Evolutionary conservation across 1,139 yeast genomes (phyloP).

Genomic region (Lodderomyces metapsilosis): DNA sequence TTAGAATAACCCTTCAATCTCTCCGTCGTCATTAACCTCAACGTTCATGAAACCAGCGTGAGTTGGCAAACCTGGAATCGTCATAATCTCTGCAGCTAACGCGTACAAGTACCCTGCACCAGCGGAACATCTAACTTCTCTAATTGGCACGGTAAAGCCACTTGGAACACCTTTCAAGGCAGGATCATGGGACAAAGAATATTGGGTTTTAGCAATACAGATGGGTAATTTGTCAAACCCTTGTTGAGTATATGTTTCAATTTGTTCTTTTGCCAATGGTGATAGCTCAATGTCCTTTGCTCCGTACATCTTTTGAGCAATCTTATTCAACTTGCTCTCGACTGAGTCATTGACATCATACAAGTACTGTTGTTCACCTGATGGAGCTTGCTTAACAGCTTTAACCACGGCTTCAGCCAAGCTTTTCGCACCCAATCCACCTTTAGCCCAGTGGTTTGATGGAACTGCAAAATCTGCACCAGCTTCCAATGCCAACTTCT

Average conservation of each 20-base stretch:
- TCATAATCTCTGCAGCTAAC: slow-evolving; percentile 78
- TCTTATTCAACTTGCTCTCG: slow-evolving; percentile 61
- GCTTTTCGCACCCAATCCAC: slow-evolving; percentile 72
- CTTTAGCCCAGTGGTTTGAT: slow-evolving; percentile 79
- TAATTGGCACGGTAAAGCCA: slow-evolving; percentile 73
- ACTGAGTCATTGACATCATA: slow-evolving; percentile 61
- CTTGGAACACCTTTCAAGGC: slow-evolving; percentile 80
- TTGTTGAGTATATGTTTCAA: slow-evolving; percentile 63
- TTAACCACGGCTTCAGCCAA: slow-evolving; percentile 69
- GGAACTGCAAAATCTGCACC: slow-evolving; percentile 77
- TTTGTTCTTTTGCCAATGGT: slow-evolving; percentile 64
- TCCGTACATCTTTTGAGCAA: slow-evolving; percentile 76
- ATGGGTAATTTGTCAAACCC: slow-evolving; percentile 75
- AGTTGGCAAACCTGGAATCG: slow-evolving; percentile 82
- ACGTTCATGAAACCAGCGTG: slow-evolving; percentile 85
- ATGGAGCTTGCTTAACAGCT: slow-evolving; percentile 43
- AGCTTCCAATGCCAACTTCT: slow-evolving; percentile 61
- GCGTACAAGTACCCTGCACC: slow-evolving; percentile 87
- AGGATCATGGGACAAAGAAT: slow-evolving; percentile 79
- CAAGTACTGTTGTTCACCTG: slow-evolving; percentile 49
- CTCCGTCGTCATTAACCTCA: slow-evolving; percentile 75
- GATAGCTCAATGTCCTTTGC: slow-evolving; percentile 68
- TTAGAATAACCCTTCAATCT: slow-evolving; percentile 74
- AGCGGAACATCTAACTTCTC: slow-evolving; percentile 76
- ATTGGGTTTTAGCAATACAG: slow-evolving; percentile 83